Evolutionary conservation across 257 asterid species (phyloP).

Genomic region (Apocynum venetum): DNA sequence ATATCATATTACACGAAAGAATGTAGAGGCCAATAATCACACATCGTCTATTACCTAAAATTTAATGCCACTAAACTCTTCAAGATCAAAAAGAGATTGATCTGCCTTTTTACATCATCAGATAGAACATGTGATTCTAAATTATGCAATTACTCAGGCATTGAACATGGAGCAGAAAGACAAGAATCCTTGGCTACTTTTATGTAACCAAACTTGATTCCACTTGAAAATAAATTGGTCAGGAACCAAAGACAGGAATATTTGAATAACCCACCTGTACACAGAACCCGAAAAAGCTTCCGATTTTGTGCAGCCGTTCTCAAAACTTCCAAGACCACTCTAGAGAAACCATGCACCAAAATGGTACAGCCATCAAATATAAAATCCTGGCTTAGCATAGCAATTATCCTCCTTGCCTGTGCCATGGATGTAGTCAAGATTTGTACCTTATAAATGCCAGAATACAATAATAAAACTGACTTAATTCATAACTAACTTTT

Average conservation of each 20-base stretch:
- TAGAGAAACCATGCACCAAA: slow-evolving; percentile 91
- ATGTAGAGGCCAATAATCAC: not conserved
- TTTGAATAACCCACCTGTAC: slow-evolving; percentile 54
- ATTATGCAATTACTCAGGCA: not conserved
- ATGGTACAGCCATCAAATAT: slow-evolving; percentile 90
- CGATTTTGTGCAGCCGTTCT: slow-evolving; percentile 68
- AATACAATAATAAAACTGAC: not conserved
- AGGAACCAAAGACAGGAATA: not conserved
- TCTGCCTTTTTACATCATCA: not conserved
- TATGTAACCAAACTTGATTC: not conserved
- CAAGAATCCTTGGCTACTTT: not conserved
- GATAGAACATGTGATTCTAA: not conserved
- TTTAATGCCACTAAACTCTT: not conserved
- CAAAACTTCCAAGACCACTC: slow-evolving; percentile 81
- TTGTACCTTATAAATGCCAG: not conserved
- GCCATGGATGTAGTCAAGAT: slow-evolving; percentile 12
- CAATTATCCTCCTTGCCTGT: slow-evolving; percentile 81
- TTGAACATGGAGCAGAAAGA: not conserved
- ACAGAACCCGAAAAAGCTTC: slow-evolving; percentile 72
- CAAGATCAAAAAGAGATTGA: not conserved
- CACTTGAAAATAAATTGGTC: not conserved
- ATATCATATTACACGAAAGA: not conserved
- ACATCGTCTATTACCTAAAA: not conserved
- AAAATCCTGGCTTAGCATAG: slow-evolving; percentile 87
- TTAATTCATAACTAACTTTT: not conserved